A percentile compares a stretch with the other conserved stretches of the same genome.
phyloP scores from a whole-genome alignment of 1,284 basidiomycete genomes.

The Sporisorium reilianum region DNA sequence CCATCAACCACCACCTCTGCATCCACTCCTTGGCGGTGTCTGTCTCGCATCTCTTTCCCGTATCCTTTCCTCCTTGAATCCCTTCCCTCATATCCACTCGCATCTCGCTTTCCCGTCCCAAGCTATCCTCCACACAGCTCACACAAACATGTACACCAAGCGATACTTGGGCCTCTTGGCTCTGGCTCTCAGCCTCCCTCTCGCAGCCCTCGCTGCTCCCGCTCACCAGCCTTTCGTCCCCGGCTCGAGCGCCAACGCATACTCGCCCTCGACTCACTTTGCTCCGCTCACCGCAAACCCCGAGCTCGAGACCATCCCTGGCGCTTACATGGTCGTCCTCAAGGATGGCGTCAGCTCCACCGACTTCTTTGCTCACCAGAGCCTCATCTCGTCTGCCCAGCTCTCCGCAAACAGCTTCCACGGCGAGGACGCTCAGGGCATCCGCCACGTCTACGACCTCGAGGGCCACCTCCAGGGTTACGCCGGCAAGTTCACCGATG shows the following conservation, averaged over 20 bases:
- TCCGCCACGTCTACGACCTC: conserved; percentile 65
- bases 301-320: conserved; percentile 58
- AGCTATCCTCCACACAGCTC: neutral
- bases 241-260: conserved; percentile 44
- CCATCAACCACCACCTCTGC: conserved; percentile 15
- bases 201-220: conserved; percentile 49
- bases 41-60: conserved; percentile 11
- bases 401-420: conserved; percentile 54
- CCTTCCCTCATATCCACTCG: neutral
- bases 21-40: conserved; percentile 19
- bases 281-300: conserved; percentile 54
- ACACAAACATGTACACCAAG: conserved; percentile 41
- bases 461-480: conserved; percentile 77
- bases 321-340: conserved; percentile 67
- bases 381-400: conserved; percentile 55
- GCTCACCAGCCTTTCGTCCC: conserved; percentile 55
- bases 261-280: conserved; percentile 48
- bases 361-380: conserved; percentile 60
- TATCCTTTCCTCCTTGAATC: conserved; percentile 1
- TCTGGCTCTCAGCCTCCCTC: conserved; percentile 48
- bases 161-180: conserved; percentile 52
- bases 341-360: conserved; percentile 59
- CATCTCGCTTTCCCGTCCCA: neutral
- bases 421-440: conserved; percentile 49
- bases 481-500: conserved; percentile 83